phyloP scores from a whole-genome alignment of 176 grass and related monocot species.

The Oryza meyeriana region DNA sequence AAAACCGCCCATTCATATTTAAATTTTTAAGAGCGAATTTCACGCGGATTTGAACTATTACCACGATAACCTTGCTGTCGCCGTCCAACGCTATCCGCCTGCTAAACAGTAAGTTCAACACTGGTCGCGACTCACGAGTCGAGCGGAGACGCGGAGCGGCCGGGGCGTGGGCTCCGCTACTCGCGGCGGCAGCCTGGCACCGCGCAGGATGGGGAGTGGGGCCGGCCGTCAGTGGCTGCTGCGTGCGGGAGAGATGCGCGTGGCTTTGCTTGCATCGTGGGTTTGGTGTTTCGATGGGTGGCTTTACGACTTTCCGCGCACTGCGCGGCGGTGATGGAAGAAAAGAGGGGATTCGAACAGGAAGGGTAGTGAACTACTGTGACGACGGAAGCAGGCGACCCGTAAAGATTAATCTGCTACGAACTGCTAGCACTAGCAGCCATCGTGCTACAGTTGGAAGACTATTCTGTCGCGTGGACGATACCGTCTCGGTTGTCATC shows the following conservation, averaged over 20 bases:
- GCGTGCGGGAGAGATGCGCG: background rate
- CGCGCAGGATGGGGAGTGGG: background rate
- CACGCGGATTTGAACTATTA: too few relatives aligned
- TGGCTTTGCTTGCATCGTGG: conserved; percentile 37
- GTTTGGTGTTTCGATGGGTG: conserved; percentile 17
- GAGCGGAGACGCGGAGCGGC: too few relatives aligned
- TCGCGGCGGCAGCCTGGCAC: background rate
- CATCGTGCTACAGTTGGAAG: too few relatives aligned
- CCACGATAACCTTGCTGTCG: too few relatives aligned
- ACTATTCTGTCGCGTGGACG: too few relatives aligned
- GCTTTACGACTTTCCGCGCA: background rate
- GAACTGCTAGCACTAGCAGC: too few relatives aligned
- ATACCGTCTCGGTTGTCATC: too few relatives aligned
- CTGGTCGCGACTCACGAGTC: too few relatives aligned
- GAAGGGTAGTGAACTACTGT: background rate
- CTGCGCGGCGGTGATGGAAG: background rate
- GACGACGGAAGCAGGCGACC: background rate
- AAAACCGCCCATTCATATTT: too few relatives aligned
- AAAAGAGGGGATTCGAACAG: background rate
- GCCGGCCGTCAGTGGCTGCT: background rate
- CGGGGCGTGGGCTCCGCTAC: background rate
- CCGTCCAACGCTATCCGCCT: too few relatives aligned
- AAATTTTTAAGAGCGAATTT: too few relatives aligned
- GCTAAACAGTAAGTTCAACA: too few relatives aligned
- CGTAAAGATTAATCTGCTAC: background rate